Percentiles rank a stretch among this genome's conserved stretches.
phyloP scores from a whole-genome alignment of 2,329 filamentous ascomycete genomes.

The Nothomitra cinnamomea region DNA sequence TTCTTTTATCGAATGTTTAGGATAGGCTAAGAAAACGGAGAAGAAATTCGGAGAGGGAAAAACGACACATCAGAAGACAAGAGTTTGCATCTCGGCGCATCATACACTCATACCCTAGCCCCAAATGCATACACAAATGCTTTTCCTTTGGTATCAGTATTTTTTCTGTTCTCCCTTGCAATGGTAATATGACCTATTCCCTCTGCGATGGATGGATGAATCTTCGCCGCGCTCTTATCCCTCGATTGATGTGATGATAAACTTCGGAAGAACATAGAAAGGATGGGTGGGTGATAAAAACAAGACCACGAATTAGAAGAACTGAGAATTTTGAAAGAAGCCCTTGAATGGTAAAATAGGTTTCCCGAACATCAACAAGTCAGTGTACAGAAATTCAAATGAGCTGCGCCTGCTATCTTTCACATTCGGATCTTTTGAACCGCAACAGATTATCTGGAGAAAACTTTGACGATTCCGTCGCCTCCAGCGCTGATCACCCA shows the following conservation, averaged over 20 bases:
- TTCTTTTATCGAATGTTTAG: no score
- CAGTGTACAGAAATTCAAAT: no score
- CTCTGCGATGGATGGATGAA: neutral
- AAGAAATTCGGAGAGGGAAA: no score
- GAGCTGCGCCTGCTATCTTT: neutral
- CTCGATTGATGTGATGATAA: no score
- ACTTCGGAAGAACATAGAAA: no score
- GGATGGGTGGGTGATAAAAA: no score
- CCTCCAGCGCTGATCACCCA: slow-evolving; percentile 92
- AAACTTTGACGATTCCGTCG: slow-evolving; percentile 93
- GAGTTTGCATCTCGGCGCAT: neutral
- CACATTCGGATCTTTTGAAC: neutral
- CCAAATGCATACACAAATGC: neutral
- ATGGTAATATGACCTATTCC: neutral
- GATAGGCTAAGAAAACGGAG: no score
- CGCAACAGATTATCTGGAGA: slow-evolving; percentile 18
- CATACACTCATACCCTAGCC: neutral
- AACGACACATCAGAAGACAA: no score
- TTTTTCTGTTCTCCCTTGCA: neutral
- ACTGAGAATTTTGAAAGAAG: no score
- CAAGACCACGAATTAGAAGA: no score
- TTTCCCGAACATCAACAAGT: no score
- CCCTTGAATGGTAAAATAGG: no score
- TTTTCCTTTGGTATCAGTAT: neutral
- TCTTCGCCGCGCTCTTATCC: neutral